These are phyloP conservation scores for Piromyces sp. DNA, from an alignment of 192 early-diverging fungal genomes.

Conservation along the genomic window DNA sequence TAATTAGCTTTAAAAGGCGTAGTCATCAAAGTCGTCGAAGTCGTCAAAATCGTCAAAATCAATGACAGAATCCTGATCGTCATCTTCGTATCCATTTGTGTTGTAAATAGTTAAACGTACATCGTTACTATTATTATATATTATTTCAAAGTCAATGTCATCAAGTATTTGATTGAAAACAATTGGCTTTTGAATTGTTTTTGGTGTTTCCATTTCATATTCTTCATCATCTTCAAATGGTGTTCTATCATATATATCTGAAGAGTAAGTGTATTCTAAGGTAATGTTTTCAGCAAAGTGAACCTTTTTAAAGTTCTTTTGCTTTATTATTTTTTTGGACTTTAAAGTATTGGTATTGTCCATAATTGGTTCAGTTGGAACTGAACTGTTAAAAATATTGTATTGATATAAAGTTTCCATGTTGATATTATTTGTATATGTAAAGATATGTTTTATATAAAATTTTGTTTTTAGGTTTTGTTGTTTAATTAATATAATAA, in stretches of 20 bases:
- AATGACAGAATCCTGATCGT: background rate
- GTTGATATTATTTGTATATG: no score
- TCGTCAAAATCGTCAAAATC: background rate
- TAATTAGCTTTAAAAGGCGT: background rate
- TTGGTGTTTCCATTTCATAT: background rate
- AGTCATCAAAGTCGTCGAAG: background rate
- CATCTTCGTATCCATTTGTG: background rate
- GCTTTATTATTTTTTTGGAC: background rate
- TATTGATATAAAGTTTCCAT: background rate
- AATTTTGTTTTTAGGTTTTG: no score
- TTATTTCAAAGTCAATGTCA: background rate
- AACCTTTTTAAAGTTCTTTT: background rate
- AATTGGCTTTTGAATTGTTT: background rate
- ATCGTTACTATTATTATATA: background rate
- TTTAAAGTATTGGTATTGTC: background rate
- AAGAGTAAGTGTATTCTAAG: background rate
- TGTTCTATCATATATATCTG: background rate
- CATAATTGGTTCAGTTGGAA: background rate
- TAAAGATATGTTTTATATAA: no score
- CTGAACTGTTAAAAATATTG: background rate
- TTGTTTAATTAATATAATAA: no score
- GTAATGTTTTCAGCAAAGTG: background rate
- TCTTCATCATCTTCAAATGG: background rate
- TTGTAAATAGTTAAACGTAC: background rate
- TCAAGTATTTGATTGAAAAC: background rate